Evolutionary conservation across 2,329 filamentous ascomycete genomes (phyloP), one percentile per base, ranked within the genome.

Genomic region (Onygenales sp.): DNA sequence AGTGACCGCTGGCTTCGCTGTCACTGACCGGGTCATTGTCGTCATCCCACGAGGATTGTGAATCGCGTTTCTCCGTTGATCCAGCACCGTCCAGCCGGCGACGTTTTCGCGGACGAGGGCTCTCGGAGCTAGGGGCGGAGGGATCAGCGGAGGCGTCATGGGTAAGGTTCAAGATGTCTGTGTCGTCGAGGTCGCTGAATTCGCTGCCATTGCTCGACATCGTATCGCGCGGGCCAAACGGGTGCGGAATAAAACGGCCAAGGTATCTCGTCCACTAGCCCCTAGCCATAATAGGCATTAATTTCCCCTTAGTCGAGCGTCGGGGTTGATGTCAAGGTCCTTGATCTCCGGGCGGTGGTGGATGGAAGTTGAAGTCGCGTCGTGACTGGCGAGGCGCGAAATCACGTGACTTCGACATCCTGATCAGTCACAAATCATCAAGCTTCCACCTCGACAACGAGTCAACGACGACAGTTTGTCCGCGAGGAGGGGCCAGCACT

Each of bases 81-180:
- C 21, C 17, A 11, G 21, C 36, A 39, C 32, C 21, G 53, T 60
- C 59, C 31, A 69, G 51, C 42, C 69, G 69, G 43, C 64, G 67
- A 43, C 69, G 65, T 54, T 72, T 72, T 6, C 61, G 50, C 9
- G 66, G 61, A 47, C 61, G 68, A 11, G 64, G 58, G 14, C 60
- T 59, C 14, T 60, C 57, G 10, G 47, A 47, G 31, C 39, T 35
- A 14, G 38, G 21, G 31, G 35, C 27, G 11, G 43, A 17, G 13
- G 17, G 14, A 43, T 36, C 45, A 41, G 51, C 51, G 32, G 44
- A 39, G 27, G 42, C 41, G 5, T 11, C 14, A 31, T 43, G 13
- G 13, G 43, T 46, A 39, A 43, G 27, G 6, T 42, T 17, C 31
- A 52, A 33, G 21, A 52, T 46, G 33, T 51, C 51, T 14, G 60